Evolutionary conservation across 768 basidiomycete species (phyloP), one percentile per base, ranked within the genome.

Genomic region (Hygrophoropsis aurantiaca): DNA sequence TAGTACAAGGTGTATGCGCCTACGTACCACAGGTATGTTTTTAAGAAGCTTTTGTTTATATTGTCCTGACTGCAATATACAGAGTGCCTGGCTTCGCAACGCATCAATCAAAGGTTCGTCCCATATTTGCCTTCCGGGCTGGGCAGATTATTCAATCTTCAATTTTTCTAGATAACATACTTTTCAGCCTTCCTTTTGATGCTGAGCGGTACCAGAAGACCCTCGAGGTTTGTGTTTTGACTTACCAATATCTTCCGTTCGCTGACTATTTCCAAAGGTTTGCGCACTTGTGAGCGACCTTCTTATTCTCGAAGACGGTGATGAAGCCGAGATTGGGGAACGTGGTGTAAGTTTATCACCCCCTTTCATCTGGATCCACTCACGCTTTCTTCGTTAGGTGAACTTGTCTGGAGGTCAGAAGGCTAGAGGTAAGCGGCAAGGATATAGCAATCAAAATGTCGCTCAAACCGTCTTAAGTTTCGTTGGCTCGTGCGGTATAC

Each of bases 261-360:
- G 19, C 40, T 23, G 15, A 45, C 16, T 24, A 23, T 19, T 15
- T 15, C 16, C 11, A 23, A 11, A 47, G 46, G 21, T 47, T 36
- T 82, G 81, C 49, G 88, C 90, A 1, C 72, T 94, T 18, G 69
- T 84, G 18, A 79, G 73, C 46, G 90, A 94, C 58, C 72, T 94
- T 26, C 79, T 82, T 41, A 90, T 93, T 46, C 71, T 94, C 13
- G 91, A 93, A 60, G 90, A 93, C 56, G 89, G 90, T 1, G 90
- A 93, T 54, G 84, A 88, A 54, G 82, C 89, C 0, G 90, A 93
- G 64, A 91, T 92, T 45, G 90, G 90, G 16, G 90, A 92, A 70
- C 83, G 87, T 25, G 90, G 90, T 20, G 89, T 89, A 59, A 11
- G 65, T 19, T 16, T 15, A 16, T 11, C 8, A 21, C n/a, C 44